Conservation (phyloP, 495 filamentous ascomycete species). For the Penicillium macrosclerotiorum region DNA sequence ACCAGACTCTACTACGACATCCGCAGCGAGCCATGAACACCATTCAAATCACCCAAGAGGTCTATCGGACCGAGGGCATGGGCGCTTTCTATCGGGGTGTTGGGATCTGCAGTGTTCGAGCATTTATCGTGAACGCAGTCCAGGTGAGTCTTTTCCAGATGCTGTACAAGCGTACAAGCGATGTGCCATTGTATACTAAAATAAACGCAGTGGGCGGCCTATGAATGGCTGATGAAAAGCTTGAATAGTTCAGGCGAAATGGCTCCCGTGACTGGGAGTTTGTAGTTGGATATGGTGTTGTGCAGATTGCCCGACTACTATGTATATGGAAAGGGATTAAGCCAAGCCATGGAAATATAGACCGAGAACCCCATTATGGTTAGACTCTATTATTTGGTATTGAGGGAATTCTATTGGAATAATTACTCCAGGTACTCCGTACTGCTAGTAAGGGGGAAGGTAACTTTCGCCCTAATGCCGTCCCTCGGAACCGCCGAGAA, state of each 20-base stretch:
- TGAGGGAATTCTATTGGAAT: conserved; percentile 33
- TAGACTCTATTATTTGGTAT: conserved; percentile 29
- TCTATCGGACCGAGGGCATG: conserved; percentile 63
- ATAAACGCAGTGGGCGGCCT: conserved; percentile 68
- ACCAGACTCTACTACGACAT: conserved; percentile 19
- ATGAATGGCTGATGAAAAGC: conserved; percentile 74
- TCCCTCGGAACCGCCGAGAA: conserved; percentile 24
- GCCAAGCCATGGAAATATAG: conserved; percentile 13
- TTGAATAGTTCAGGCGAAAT: conserved; percentile 18
- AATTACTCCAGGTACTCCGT: conserved; percentile 19
- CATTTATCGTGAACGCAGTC: conserved; percentile 78
- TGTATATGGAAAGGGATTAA: conserved; percentile 1
- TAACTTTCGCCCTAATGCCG: conserved; percentile 22
- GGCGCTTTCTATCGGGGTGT: conserved; percentile 75
- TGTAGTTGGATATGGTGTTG: not conserved
- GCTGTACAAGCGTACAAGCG: too few species aligned
- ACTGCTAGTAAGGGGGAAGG: conserved; percentile 31
- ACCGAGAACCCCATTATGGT: conserved; percentile 24
- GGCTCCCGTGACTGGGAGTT: not conserved
- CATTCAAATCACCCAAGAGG: conserved; percentile 57
- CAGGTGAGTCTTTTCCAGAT: conserved; percentile 47
- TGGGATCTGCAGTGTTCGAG: conserved; percentile 72
- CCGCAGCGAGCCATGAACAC: conserved; percentile 45
- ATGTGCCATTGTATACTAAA: conserved; percentile 2
- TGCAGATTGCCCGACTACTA: too few species aligned